A percentile compares a stretch with the other conserved stretches of the same genome.
These are phyloP conservation scores for Coemansia sp. DNA, from an alignment of 192 early-diverging fungal genomes.

Conservation along the genomic window DNA sequence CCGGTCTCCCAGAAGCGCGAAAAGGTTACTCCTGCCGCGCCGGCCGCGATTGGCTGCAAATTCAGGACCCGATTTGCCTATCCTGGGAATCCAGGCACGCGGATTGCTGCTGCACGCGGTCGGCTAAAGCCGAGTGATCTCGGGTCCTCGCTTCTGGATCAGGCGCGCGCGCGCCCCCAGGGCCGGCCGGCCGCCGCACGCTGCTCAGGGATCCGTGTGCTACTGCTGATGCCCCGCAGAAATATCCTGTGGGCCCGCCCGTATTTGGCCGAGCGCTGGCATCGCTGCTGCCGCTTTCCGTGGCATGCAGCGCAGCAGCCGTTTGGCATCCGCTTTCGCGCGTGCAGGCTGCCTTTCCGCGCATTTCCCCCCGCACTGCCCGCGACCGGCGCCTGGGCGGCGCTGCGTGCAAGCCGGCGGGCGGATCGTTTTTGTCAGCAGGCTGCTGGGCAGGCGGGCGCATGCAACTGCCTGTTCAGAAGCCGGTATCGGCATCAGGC, in stretches of 20 bases:
- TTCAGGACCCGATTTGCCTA: no score
- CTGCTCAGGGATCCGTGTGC: no score
- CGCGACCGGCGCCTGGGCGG: no score
- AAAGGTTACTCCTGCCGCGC: neutral
- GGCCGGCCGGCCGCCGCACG: no score
- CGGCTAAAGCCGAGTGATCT: neutral
- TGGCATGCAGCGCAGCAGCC: neutral
- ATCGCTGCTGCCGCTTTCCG: no score
- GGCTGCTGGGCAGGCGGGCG: neutral
- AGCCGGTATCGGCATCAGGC: slow-evolving; percentile 20
- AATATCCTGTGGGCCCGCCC: no score
- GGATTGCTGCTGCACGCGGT: neutral
- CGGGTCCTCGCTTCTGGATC: neutral
- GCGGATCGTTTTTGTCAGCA: neutral
- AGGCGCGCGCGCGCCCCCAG: neutral
- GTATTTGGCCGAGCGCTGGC: no score
- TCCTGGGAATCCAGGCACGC: no score
- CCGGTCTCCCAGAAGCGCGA: neutral
- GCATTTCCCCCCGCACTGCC: neutral
- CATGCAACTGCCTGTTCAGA: slow-evolving; percentile 12
- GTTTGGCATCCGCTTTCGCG: neutral
- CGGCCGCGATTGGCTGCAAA: neutral
- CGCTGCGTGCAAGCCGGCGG: neutral
- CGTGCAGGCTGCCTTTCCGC: neutral
- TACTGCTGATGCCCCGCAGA: neutral